Conservation (phyloP, 1,284 basidiomycete genomes). For the Irpex rosettiformis region DNA sequence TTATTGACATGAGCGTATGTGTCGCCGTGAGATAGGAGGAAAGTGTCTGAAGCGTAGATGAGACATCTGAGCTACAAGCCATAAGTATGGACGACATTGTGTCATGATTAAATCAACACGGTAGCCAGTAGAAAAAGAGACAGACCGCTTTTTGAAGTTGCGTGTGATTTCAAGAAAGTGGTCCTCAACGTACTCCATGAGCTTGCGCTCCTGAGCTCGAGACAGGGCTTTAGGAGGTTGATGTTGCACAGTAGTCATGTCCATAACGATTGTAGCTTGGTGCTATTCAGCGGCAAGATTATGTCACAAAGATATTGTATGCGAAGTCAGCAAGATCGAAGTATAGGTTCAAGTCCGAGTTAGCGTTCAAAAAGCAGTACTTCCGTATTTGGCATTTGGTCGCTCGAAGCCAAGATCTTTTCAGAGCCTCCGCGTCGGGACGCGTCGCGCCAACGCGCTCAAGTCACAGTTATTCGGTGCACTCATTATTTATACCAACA, state of each 20-base stretch:
- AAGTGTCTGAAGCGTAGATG: slow-evolving; percentile 52
- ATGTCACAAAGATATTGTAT: neutral
- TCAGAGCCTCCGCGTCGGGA: too few relatives aligned
- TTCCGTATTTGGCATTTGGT: neutral
- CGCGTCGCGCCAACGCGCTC: neutral
- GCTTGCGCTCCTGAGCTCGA: slow-evolving; percentile 53
- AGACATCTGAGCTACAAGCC: slow-evolving; percentile 48
- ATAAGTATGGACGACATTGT: too few relatives aligned
- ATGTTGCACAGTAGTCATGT: neutral
- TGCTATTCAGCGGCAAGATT: too few relatives aligned
- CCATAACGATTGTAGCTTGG: neutral
- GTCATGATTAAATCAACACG: neutral
- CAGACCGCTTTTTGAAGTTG: slow-evolving; percentile 70
- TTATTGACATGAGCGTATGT: slow-evolving; percentile 51
- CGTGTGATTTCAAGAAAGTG: slow-evolving; percentile 59
- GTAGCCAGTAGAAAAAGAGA: slow-evolving; percentile 10
- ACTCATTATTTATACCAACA: too few relatives aligned
- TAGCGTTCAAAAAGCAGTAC: neutral
- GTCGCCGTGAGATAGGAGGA: slow-evolving; percentile 52
- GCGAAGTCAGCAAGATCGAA: too few relatives aligned
- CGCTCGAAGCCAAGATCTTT: too few relatives aligned
- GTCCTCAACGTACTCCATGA: slow-evolving; percentile 61
- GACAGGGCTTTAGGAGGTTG: slow-evolving; percentile 5
- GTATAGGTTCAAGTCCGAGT: too few relatives aligned
- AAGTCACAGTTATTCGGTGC: too few relatives aligned